Base-by-base conservation (phyloP, 768 basidiomycete genomes). In the Pisolithus microcarpus region DNA sequence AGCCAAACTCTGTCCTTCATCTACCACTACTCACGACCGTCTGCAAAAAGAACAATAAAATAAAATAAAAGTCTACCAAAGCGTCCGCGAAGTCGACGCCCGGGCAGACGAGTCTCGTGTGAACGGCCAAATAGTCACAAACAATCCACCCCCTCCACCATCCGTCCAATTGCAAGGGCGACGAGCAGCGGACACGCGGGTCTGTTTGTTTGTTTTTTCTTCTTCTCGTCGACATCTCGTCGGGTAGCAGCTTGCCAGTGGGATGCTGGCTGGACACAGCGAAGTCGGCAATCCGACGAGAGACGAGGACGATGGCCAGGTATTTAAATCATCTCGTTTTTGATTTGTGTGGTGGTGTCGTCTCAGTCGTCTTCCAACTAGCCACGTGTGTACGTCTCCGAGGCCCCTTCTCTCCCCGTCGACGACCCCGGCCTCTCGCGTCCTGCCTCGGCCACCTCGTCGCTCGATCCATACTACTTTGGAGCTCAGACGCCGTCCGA, bases 401-500 rank as follows among this genome's bases (percentile, higher is more conserved):
- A 72, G 52, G 71, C 72, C 42, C 62, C 62, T 43, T 59, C 67
- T 30, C 30, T 30, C 24, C 60, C 70, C 58, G 52, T 58, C 28
- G 52, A 54, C 55, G 55, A 57, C 56, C 55, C 61, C 56, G 57
- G 54, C 55, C 65, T 68, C 51, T 82, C 84, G 49, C 87, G 87
- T 64, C 81, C 88, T 38, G 72, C 72, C 21, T 91, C 90, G 26
- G 76, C 85, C 46, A 81, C 85, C 43, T 90, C 88, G 30, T 88
- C 89, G 40, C 74, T 92, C 50, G 90, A 91, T 72, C 87, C 89
- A 7, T 92, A 92, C 66, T 92, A 92, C 67, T 91, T 91, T 72
- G 83, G 86, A 44, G 67, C 79, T 23, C 77, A 75, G 57, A 82
- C 84, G 36, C 81, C 85, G 23, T 76, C 80, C n/a, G 81, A 80